Base-by-base conservation (phyloP, 345 rosid species). In the Moringa oleifera region DNA sequence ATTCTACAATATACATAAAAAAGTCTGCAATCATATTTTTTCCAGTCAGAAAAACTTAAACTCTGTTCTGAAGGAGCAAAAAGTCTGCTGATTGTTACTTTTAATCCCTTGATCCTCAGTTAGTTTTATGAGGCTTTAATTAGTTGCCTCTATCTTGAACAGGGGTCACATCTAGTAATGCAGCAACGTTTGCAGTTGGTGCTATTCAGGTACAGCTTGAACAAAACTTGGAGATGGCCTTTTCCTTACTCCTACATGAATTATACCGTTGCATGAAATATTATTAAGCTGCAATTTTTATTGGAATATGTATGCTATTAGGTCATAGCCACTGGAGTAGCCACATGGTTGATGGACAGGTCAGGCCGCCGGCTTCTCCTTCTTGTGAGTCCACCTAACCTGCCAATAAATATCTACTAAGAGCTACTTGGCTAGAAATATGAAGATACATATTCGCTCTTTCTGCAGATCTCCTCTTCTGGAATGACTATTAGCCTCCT, bases 321-420 rank as follows among this genome's bases (percentile, higher is more conserved):
- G 95, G 95, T 88, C 53, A 63, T 86, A 53, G 95, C 95, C 10
- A 94, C 99, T 63, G 97, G 66, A 61, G 75, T 88, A 23, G 58
- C 90, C n/a, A 88, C 96, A 28, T 94, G 96, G 97, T 81, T 94
- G 72, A 76, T 70, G 57, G 99, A 94, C 79, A 86, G 68, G 73
- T 55, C 96, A 55, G 99, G 99, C 28, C 96, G 99, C 25, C 80
- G 97, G 57, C 57, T 90, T 75, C 80, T 94, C 11, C 99, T 94
- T 57, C 81, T 81, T 11, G 99, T 94, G 77, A 87, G 96, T 83
- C 33, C 59, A 68, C 33, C 51, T 58, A 1, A 3, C 12, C 13
- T 41, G 9, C 17, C 47, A 41, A 9, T 15, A 41, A 1, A 2
- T 28, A 8, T 28, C 33, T 28, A 28, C 33, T 28, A 22, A 37